Percentiles rank a stretch among this genome's conserved stretches.
Conservation (phyloP, 2,329 filamentous ascomycete genomes). For the Capronia epimyces region DNA sequence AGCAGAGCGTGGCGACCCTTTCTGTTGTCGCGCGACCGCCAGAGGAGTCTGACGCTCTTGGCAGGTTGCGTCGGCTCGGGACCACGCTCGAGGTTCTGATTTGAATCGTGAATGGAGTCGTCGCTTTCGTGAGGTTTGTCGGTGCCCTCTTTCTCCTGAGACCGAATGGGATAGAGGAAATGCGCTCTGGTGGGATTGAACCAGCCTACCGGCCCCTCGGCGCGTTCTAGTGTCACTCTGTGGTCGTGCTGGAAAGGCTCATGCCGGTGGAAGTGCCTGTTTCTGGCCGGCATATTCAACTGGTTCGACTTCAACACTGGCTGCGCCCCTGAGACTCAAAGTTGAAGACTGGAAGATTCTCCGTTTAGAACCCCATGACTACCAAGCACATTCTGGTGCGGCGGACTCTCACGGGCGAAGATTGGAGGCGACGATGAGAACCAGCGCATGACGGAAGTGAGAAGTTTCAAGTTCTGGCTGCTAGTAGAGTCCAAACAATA, state of each 20-base stretch:
- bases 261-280: slow-evolving; percentile 16
- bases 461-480: neutral
- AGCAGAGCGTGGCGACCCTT: slow-evolving; percentile 44
- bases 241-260: slow-evolving; percentile 20
- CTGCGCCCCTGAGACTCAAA: neutral
- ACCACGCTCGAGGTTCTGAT: slow-evolving; percentile 1
- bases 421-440: neutral
- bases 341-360: too few species aligned
- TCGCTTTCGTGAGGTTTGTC: slow-evolving; percentile 10
- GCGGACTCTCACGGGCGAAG: too few species aligned
- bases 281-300: slow-evolving; percentile 18
- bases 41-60: slow-evolving; percentile 34
- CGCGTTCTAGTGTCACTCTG: slow-evolving; percentile 10
- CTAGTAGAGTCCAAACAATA: neutral
- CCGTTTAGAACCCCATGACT: too few species aligned
- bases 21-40: slow-evolving; percentile 45
- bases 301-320: slow-evolving; percentile 9
- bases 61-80: slow-evolving; percentile 24
- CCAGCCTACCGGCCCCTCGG: slow-evolving; percentile 42
- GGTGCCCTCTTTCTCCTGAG: slow-evolving; percentile 9
- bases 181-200: slow-evolving; percentile 48
- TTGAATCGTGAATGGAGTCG: neutral
- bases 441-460: neutral
- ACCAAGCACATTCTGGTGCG: too few species aligned
- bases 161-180: slow-evolving; percentile 26